These are phyloP conservation scores for Rubia tinctorum DNA, from an alignment of 305 asterid genomes.

Conservation along the genomic window DNA sequence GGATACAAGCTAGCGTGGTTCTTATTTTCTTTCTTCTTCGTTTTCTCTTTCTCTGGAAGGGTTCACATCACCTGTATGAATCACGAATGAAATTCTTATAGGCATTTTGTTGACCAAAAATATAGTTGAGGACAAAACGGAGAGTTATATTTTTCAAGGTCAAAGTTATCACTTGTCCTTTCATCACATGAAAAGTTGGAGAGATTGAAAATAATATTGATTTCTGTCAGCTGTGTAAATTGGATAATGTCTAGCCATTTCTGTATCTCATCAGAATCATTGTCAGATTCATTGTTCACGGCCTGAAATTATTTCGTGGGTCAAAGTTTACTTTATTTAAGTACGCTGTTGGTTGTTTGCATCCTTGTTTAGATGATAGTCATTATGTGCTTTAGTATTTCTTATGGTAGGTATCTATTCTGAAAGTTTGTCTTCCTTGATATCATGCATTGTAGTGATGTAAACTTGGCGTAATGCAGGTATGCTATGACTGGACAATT, in stretches of 20 bases:
- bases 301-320: background rate
- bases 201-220: background rate
- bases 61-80: background rate
- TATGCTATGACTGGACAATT: conserved; percentile 56
- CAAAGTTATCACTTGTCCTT: background rate
- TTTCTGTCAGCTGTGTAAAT: background rate
- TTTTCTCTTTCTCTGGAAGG: background rate
- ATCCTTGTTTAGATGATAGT: background rate
- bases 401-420: background rate
- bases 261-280: background rate
- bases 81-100: no score
- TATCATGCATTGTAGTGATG: background rate
- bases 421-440: background rate
- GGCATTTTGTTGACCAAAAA: background rate
- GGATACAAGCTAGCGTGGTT: background rate
- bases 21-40: background rate
- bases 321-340: background rate
- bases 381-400: background rate
- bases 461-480: conserved; percentile 23
- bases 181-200: background rate
- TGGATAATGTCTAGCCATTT: background rate
- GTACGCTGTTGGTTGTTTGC: background rate
- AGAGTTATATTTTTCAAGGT: background rate
- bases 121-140: background rate
- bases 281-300: background rate